Conservation (phyloP, 805 yeast species). For the Candida methanosorbosa region DNA sequence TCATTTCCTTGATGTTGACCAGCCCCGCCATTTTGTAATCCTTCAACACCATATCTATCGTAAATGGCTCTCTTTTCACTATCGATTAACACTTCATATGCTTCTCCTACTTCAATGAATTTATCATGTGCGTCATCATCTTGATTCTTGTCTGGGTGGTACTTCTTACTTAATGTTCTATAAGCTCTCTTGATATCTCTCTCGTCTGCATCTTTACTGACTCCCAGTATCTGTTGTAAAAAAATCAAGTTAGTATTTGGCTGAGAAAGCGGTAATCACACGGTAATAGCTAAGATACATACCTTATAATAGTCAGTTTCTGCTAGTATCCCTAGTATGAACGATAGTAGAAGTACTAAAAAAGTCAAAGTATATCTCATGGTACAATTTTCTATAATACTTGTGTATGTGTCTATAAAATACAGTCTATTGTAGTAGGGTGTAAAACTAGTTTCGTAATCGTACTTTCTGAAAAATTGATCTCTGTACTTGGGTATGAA, state of each 20-base stretch:
- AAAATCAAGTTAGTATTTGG: too few species aligned
- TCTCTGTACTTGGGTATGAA: too few species aligned
- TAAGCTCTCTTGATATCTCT: constrained; percentile 82
- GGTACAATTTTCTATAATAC: too few species aligned
- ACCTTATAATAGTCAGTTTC: constrained; percentile 34
- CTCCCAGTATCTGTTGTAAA: constrained; percentile 46
- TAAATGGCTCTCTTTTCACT: constrained; percentile 58
- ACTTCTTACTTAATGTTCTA: constrained; percentile 70
- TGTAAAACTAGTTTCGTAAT: too few species aligned
- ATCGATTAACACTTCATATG: constrained; percentile 79
- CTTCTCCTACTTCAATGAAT: constrained; percentile 88
- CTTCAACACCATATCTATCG: constrained; percentile 75
- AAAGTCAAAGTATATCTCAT: too few species aligned
- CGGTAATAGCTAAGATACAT: constrained; percentile 2
- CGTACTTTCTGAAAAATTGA: too few species aligned
- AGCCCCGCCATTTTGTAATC: constrained; percentile 52
- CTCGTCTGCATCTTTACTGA: constrained; percentile 60
- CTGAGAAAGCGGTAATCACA: background rate
- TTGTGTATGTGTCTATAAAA: too few species aligned
- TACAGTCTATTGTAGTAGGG: too few species aligned
- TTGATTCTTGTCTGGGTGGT: constrained; percentile 92
- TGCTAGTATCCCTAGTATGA: constrained; percentile 17
- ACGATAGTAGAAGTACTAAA: background rate
- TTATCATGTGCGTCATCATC: constrained; percentile 76
- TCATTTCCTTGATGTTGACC: constrained; percentile 26